Evolutionary conservation across 495 filamentous ascomycete genomes (phyloP), one percentile per base, ranked within the genome.

Genomic region (Neurospora sublineolata): DNA sequence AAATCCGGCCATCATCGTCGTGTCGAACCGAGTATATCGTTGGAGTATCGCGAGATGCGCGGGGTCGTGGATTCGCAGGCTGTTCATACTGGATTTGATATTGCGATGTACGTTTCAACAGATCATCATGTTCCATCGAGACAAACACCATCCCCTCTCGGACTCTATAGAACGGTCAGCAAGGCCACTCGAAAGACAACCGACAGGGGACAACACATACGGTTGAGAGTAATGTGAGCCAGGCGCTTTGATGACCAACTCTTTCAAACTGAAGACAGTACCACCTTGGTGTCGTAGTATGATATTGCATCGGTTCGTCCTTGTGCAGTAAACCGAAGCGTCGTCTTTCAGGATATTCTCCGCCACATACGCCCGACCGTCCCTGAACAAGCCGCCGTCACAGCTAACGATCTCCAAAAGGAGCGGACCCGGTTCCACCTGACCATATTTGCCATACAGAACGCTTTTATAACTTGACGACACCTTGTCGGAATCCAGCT

Each of bases 91-190:
- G 88, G 30, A 95, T 90, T 71, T 93, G 88, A 75, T 94, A 95
- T 67, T 87, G 84, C 11, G 91, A 88, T 7, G 93, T 94, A 68
- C 91, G 87, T 40, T 82, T 83, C 37, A 95, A 80, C 18, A 97
- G 84, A 70, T 94, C 91, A 71, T 94, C 87, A 14, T 87, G 85
- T 20, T 87, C 86, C 94, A 97, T 97, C 6, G 92, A 88, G 42
- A 97, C 86, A 77, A 97, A 97, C 7, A 98, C 87, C 89, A 97
- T 92, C 30, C 94, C 94, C 84, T 96, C 93, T 82, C 94, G 92
- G 67, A 97, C 90, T 69, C 93, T 96, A 75, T 58, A 68, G 39
- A 68, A 42, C 46, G 76, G 75, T 77, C 75, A 77, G 78, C 69
- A 76, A 64, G 42, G 71, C 68, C 68, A 73, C 67, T 44, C 37